Base-by-base conservation (phyloP, 164 flowering plant species). In the Euptelea pleiosperma region DNA sequence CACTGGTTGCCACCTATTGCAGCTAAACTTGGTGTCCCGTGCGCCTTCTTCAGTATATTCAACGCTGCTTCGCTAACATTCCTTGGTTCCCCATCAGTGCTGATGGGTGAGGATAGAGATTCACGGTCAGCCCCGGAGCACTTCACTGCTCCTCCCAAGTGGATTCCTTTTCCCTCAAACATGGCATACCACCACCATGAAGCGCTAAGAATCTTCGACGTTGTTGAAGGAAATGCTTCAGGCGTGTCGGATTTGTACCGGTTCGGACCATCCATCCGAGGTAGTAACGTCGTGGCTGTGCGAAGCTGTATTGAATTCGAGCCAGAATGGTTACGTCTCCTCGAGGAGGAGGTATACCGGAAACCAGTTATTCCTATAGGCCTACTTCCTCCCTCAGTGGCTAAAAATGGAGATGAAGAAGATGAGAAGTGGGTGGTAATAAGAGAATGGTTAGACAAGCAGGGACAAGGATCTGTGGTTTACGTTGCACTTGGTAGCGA, bases 401-500 rank as follows among this genome's bases (percentile, higher is more conserved):
- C 10, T 22, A 40, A 6, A 8, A 35, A 3, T 6, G 19, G 11
- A 22, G 34, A 37, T 6, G 58, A 34, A 15, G 39, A 24, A 14
- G 14, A 2, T 37, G 55, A 43, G 22, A 54, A 42, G 55, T 61
- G 50, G 65, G 33, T 8, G 1, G n/a, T 29, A 11, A 50, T 66
- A 19, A 61, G 49, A 14, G 49, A n/a, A 34, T 68, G 63, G 63
- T 15, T 62, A 6, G 63, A 64, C 43, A 33, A 61, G 50, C 43
- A 51, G 19, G 24, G 39, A 8, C 2, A 1, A 10, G 57, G 31
- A 18, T 51, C 72, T 0, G 70, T 66, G 15, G 59, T 70, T 14
- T 72, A 72, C 26, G 60, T 69, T 1, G 79, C 79, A 22, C 55
- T 75, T 2, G 79, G 79, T 19, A 75, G 64, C 28, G 79, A 75